Evolutionary conservation across 257 asterid genomes (phyloP), one percentile per base, ranked within the genome.

Genomic region (Linderniella brevidens): DNA sequence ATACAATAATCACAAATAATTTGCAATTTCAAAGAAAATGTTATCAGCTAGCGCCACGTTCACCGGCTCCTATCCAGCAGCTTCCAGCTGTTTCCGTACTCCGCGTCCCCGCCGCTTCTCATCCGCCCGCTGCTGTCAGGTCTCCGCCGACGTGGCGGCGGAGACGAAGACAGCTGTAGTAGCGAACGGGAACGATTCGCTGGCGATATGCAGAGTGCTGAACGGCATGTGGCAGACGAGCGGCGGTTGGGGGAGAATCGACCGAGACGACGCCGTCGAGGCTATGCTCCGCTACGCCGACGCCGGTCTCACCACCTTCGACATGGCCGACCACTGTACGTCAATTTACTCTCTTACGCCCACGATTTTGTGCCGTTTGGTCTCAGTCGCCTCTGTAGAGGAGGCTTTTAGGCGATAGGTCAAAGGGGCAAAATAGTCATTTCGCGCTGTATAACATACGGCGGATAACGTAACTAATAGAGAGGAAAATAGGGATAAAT

Each of bases 221-320:
- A 87, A 82, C 32, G 95, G 93, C 1, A 79, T 82, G 97, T 87
- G 97, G 95, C 97, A 87, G 63, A 87, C 93, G 13, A 83, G 95
- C 69, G 97, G 97, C 37, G 97, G 97, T 1, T 87, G 97, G 97
- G 97, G 97, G 11, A 64, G 72, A 64, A 83, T 82, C 51, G 93
- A 87, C 58, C 74, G 95, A 41, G 55, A 82, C 78, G 83, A 68
- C 77, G 95, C 97, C 65, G 88, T 87, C 15, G 79, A 79, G n/a
- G 78, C 97, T 4, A 82, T 87, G 95, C 85, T 87, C 11, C 65
- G 63, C 6, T 83, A 83, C 67, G 77, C 93, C 35, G 97, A 79
- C 54, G 73, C 73, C n/a, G 97, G 95, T 53, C 92, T 87, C 60
- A 77, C 95, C 42, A 82, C 97, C 57, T 87, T 82, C 68, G 97